Conservation (phyloP, 306 rosid genomes). For the Cucurbita argyrosperma region DNA sequence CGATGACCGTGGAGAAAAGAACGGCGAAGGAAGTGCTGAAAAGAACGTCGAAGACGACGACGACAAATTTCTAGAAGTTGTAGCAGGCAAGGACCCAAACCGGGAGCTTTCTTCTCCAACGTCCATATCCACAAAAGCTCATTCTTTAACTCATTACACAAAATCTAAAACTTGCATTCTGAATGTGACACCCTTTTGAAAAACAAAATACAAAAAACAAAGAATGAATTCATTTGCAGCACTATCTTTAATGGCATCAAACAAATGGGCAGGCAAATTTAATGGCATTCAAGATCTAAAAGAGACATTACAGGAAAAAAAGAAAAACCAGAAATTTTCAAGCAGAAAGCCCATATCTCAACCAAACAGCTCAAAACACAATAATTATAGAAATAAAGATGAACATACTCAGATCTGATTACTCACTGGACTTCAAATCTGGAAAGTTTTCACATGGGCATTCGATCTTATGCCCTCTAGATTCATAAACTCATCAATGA, state of each 20-base stretch:
- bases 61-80: constrained; percentile 52
- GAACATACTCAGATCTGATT: constrained; percentile 44
- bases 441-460: constrained; percentile 14
- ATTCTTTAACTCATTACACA: constrained; percentile 12
- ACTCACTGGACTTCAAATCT: constrained; percentile 45
- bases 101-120: constrained; percentile 51
- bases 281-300: constrained; percentile 22
- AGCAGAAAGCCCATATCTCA: constrained; percentile 7
- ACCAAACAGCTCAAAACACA: constrained; percentile 5
- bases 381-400: not conserved
- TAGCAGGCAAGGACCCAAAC: constrained; percentile 32
- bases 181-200: not conserved
- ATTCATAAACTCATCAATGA: constrained; percentile 26
- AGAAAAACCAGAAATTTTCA: not conserved
- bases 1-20: constrained; percentile 73
- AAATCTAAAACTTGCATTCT: constrained; percentile 17
- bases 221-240: not conserved
- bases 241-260: not conserved
- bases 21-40: constrained; percentile 80
- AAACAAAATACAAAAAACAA: not conserved
- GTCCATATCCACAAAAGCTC: constrained; percentile 34
- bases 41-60: constrained; percentile 68
- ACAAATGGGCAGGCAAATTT: not conserved
- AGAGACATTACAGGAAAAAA: constrained; percentile 2
- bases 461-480: constrained; percentile 20